Evolutionary conservation across 345 rosid species (phyloP), one percentile per base, ranked within the genome.

Genomic region (Diplotaxis tenuifolia): DNA sequence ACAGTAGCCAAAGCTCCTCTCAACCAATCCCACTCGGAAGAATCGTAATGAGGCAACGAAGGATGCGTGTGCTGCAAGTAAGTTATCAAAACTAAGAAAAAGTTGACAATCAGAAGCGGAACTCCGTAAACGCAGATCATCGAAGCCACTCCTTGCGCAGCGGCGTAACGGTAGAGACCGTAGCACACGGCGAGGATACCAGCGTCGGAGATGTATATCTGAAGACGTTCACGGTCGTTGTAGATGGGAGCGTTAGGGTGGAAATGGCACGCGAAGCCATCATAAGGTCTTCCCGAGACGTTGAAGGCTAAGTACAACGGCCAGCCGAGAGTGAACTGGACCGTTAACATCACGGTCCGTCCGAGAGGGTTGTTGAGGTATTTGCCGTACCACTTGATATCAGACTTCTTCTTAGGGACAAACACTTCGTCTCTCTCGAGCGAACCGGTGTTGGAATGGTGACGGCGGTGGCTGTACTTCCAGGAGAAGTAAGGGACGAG

Each of bases 391-490:
- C 93, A 87, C 20, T 27, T 60, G 12, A 89, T 67, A 16, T 19
- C 58, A 0, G 83, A 62, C 72, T 87, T 89, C 71, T 81, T 62
- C 77, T 86, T 91, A 0, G 98, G 97, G 22, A 91, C 96, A 42
- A 88, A 91, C 21, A 94, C 97, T 76, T 94, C 98, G 25, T 91
- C 98, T 0, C 86, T 75, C 0, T 89, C 96, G 3, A 94, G 88
- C 4, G 98, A 94, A 0, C 89, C 96, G 0, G 92, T 94, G 76
- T 94, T 94, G 25, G 97, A 88, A 61, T 94, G 97, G 70, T 94
- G 98, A 53, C 97, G 97, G 2, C 97, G 91, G 47, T 94, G 98
- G 75, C 96, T 94, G 59, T 86, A 82, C 40, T 94, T 94, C 92
- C 92, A 94, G 0, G 98, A 94, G 75, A 94, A 94, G 86, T 88